A percentile compares a stretch with the other conserved stretches of the same genome.
Conservation (phyloP, 2,329 filamentous ascomycete species). For the Ascochyta koolunga region DNA sequence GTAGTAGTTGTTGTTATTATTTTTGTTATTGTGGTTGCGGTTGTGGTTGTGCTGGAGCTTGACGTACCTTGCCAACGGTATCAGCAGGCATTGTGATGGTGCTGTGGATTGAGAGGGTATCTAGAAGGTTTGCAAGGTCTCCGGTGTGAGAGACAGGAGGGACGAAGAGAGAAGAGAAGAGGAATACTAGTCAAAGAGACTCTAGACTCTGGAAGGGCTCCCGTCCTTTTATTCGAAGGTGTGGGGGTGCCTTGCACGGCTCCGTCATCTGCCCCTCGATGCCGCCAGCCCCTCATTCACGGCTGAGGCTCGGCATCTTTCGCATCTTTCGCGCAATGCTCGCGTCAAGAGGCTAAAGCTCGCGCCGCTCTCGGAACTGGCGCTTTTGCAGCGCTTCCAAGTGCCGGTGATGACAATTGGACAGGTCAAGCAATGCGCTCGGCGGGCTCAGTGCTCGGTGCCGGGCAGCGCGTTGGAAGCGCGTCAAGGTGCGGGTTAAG, state of each 20-base stretch:
- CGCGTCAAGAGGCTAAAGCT: slow-evolving; percentile 36
- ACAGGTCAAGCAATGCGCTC: slow-evolving; percentile 2
- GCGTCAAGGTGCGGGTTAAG: slow-evolving; percentile 20
- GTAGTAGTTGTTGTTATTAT: too few relatives aligned
- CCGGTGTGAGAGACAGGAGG: slow-evolving; percentile 11
- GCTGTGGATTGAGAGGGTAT: slow-evolving; percentile 22
- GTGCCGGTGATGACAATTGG: slow-evolving; percentile 19
- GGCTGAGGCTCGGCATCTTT: slow-evolving; percentile 25
- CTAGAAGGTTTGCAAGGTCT: slow-evolving; percentile 7
- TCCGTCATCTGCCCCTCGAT: slow-evolving; percentile 35
- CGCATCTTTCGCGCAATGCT: slow-evolving; percentile 28
- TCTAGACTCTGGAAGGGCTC: slow-evolving; percentile 27
- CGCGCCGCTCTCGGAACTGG: slow-evolving; percentile 21
- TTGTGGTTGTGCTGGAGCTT: too few relatives aligned
- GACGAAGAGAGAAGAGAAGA: slow-evolving; percentile 16
- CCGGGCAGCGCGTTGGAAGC: slow-evolving; percentile 11
- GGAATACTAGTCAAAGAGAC: slow-evolving; percentile 14
- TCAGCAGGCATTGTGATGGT: slow-evolving; percentile 15
- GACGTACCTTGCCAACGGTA: slow-evolving; percentile 18
- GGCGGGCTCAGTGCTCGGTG: slow-evolving; percentile 9
- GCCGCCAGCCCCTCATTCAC: slow-evolving; percentile 30
- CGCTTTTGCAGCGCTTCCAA: slow-evolving; percentile 2
- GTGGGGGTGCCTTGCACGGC: slow-evolving; percentile 28
- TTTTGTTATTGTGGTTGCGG: too few relatives aligned
- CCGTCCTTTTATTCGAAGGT: slow-evolving; percentile 29